Base-by-base conservation (phyloP, 768 basidiomycete genomes). In the Postia placenta region DNA sequence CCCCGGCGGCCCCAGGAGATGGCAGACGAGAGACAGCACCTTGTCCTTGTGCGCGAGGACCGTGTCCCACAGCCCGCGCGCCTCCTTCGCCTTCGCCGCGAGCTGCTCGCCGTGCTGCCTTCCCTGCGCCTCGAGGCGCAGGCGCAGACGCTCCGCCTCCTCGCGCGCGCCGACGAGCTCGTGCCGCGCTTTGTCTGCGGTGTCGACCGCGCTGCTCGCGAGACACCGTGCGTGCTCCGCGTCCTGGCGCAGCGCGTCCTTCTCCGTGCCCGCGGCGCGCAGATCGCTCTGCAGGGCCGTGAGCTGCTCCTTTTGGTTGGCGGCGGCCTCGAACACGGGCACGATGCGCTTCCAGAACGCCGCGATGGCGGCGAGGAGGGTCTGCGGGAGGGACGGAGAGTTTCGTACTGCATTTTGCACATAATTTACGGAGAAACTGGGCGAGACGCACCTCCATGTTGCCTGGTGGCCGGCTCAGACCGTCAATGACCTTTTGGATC, bases 1-100 rank as follows among this genome's bases (percentile, higher is more conserved):
- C n/a, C 9, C 11, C 3, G 40, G 15, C 37, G 11, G 27, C 17
- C 36, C 7, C 17, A 14, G 5, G 5, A 5, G 36, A 35, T 3
- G 20, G 20, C 43, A 36, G 7, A 11, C 19, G 40, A 41, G 40
- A 47, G 25, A 36, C 25, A 12, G 14, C 20, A 42, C 48, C 26
- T 49, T 49, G 6, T 42, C 40, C 48, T 49, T 49, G 20, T 49
- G 48, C 15, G 48, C 39, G n/a, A 24, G 24, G 9, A 49, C 6
- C 26, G 33, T 49, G 11, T 4, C 15, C 2, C 20, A 22, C 22
- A 49, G 26, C 5, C 22, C n/a, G n/a, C 12, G 11, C 19, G 23
- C 19, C 20, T 49, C 48, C 19, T 12, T 27, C 19, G 19, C n/a
- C n/a, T 33, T 49, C 48, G 20, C 39, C 11, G 38, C 11, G 4